Percentiles rank a stretch among this genome's conserved stretches.
phyloP scores from a whole-genome alignment of 345 rosid genomes.

The Gossypium arboreum region DNA sequence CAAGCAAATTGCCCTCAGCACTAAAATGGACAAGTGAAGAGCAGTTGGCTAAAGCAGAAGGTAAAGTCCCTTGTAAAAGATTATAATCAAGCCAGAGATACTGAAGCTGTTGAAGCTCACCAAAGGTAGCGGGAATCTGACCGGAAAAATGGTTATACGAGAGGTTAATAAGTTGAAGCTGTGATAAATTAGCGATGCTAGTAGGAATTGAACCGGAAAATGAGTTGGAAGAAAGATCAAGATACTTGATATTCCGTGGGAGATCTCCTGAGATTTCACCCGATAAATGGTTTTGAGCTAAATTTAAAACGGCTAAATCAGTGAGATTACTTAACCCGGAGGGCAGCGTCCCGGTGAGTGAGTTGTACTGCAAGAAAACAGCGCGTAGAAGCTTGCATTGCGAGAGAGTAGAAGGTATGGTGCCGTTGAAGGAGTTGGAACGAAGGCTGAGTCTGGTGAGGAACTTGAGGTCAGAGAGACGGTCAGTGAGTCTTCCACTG shows the following conservation, averaged over 20 bases:
- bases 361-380: constrained; percentile 80
- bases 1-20: constrained; percentile 58
- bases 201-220: constrained; percentile 69
- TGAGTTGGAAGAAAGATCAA: constrained; percentile 72
- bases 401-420: constrained; percentile 64
- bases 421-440: constrained; percentile 72
- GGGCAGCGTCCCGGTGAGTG: constrained; percentile 77
- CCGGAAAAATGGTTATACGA: constrained; percentile 75
- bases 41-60: constrained; percentile 75
- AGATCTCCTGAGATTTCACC: constrained; percentile 54
- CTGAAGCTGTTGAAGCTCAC: constrained; percentile 55
- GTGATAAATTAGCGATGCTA: constrained; percentile 46
- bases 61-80: constrained; percentile 63
- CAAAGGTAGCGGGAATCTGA: constrained; percentile 63
- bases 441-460: constrained; percentile 65
- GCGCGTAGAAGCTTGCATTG: constrained; percentile 67
- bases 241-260: constrained; percentile 43
- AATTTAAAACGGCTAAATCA: constrained; percentile 48
- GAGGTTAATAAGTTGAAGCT: constrained; percentile 66
- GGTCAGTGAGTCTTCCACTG: constrained; percentile 61
- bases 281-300: constrained; percentile 67
- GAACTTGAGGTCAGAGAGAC: constrained; percentile 45
- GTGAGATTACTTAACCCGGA: constrained; percentile 53
- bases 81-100: constrained; percentile 79
- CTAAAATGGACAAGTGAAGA: constrained; percentile 78